Conservation (phyloP, 2,329 filamentous ascomycete species). For the Phyllosticta citribraziliensis region DNA sequence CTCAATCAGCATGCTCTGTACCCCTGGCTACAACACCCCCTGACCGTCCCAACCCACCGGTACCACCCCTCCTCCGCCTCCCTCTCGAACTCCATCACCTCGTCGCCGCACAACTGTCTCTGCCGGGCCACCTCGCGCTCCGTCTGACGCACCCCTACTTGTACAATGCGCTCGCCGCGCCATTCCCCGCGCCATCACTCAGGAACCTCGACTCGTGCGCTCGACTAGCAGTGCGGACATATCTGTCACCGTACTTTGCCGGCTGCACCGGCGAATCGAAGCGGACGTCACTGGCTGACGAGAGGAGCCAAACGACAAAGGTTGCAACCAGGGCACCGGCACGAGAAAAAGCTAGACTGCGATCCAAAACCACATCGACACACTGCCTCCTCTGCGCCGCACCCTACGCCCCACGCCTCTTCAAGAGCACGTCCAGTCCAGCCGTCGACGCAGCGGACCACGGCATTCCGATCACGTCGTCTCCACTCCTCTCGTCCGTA, state of each 20-base stretch:
- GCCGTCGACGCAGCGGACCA: constrained; percentile 1
- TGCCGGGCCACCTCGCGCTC: constrained; percentile 28
- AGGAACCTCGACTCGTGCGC: constrained; percentile 18
- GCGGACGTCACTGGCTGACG: neutral
- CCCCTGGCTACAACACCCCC: neutral
- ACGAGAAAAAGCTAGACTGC: neutral
- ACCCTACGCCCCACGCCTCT: constrained; percentile 20
- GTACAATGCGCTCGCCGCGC: constrained; percentile 18
- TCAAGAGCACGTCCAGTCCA: constrained; percentile 22
- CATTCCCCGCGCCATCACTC: constrained; percentile 11
- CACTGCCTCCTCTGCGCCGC: constrained; percentile 25
- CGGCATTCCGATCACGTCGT: neutral
- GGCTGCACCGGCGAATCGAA: neutral
- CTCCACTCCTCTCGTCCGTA: neutral
- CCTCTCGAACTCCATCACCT: constrained; percentile 27
- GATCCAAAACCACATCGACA: constrained; percentile 7
- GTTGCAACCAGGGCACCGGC: neutral
- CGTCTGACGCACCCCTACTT: constrained; percentile 26
- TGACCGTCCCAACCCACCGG: neutral
- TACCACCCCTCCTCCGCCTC: constrained; percentile 18
- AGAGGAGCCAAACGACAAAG: no score
- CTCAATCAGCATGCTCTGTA: neutral
- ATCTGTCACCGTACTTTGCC: constrained; percentile 14
- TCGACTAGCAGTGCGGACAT: constrained; percentile 20
- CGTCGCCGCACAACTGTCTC: constrained; percentile 26